A percentile compares a stretch with the other conserved stretches of the same genome.
Conservation (phyloP, 768 basidiomycete species). For the Gyrodon lividus region DNA sequence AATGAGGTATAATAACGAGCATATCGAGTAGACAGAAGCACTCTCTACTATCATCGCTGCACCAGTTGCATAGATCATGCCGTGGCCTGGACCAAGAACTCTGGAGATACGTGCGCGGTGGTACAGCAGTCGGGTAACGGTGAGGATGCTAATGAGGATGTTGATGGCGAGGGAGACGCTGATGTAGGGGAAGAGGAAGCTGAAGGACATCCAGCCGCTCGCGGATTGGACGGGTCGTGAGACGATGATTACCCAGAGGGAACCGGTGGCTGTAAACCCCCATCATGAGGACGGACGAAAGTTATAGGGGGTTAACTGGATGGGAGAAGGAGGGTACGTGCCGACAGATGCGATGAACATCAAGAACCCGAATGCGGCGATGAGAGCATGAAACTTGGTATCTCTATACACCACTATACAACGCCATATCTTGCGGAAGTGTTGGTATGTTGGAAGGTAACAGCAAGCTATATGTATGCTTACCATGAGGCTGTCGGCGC, state of each 20-base stretch:
- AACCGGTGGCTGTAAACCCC: conserved; percentile 22
- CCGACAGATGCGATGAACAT: conserved; percentile 28
- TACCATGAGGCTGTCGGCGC: conserved; percentile 31
- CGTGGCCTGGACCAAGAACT: conserved; percentile 27
- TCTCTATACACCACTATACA: conserved; percentile 33
- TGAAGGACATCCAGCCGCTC: conserved; percentile 31
- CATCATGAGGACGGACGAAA: neutral
- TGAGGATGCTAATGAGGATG: conserved; percentile 30
- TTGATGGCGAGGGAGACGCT: conserved; percentile 34
- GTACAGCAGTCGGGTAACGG: conserved; percentile 31
- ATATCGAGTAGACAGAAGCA: conserved; percentile 32
- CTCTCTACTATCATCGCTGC: conserved; percentile 37
- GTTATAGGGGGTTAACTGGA: neutral
- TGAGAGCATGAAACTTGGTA: conserved; percentile 17
- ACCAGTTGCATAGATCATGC: conserved; percentile 30
- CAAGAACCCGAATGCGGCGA: conserved; percentile 16
- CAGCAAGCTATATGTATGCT: neutral
- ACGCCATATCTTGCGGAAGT: conserved; percentile 27
- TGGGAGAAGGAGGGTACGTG: neutral
- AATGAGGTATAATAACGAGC: conserved; percentile 33
- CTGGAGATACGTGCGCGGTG: conserved; percentile 26
- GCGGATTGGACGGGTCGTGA: conserved; percentile 20
- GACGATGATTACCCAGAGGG: conserved; percentile 29
- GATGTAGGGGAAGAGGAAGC: conserved; percentile 32
- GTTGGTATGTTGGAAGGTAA: neutral